phyloP scores from a whole-genome alignment of 179 eudicot species.

The Beta macrorhiza region DNA sequence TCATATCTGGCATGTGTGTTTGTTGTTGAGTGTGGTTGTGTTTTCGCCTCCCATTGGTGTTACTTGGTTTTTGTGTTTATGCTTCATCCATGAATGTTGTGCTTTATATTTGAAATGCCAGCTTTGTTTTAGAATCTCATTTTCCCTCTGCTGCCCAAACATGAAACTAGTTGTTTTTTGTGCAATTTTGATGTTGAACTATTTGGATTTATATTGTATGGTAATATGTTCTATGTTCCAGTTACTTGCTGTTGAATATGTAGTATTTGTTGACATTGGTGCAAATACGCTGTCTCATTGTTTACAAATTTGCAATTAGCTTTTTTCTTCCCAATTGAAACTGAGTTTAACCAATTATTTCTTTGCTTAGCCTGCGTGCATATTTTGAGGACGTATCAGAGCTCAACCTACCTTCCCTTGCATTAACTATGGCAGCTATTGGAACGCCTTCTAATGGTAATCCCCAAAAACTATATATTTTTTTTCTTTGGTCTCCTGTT shows the following conservation, averaged over 20 bases:
- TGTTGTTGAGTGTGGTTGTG: not conserved
- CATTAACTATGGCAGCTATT: constrained; percentile 33
- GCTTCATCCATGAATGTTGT: not conserved
- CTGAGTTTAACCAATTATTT: not conserved
- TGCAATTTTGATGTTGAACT: not conserved
- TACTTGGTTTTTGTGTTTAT: not conserved
- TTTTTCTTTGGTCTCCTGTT: not conserved
- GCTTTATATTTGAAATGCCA: not conserved
- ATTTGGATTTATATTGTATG: not conserved
- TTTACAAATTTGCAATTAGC: not conserved
- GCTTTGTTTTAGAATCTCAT: not conserved
- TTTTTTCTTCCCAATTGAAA: not conserved
- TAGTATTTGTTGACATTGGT: not conserved
- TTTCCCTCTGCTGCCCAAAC: not conserved
- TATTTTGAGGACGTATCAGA: constrained; percentile 17
- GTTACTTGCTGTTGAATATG: not conserved
- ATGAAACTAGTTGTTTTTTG: not conserved
- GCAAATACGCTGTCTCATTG: not conserved
- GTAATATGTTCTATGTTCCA: not conserved
- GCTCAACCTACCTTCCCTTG: not conserved
- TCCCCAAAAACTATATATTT: not conserved
- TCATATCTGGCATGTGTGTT: not conserved
- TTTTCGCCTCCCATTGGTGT: not conserved
- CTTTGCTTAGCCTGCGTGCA: constrained; percentile 21
- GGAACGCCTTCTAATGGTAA: constrained; percentile 35